These are phyloP conservation scores for Chlamydomonas sp. DNA, from an alignment of 139 green algal species.

Conservation along the genomic window DNA sequence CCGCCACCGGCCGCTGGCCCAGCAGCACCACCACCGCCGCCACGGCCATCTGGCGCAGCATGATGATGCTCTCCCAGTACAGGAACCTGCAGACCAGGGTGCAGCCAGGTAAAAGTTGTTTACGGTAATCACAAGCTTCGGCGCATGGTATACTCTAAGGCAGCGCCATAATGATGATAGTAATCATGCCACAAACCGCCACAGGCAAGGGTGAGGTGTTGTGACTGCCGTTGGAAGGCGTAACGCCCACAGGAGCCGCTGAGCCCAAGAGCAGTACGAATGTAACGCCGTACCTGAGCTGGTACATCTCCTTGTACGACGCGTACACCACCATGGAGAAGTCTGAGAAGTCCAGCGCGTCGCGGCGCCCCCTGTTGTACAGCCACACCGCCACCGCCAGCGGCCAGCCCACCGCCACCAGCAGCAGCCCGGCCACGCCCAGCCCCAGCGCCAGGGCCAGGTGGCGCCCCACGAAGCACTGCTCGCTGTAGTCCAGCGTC, in stretches of 20 bases:
- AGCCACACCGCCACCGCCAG: constrained; percentile 31
- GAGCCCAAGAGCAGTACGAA: too few relatives aligned
- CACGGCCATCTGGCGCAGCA: constrained; percentile 26
- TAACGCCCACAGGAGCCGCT: too few relatives aligned
- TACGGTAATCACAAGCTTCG: too few relatives aligned
- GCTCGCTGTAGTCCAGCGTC: constrained; percentile 39
- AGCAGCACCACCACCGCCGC: constrained; percentile 34
- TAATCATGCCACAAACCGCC: too few relatives aligned
- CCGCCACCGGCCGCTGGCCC: neutral
- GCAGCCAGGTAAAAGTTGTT: neutral
- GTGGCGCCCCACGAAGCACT: constrained; percentile 50
- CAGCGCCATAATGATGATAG: too few relatives aligned
- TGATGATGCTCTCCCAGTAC: constrained; percentile 36
- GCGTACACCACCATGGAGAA: constrained; percentile 27
- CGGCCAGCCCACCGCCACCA: constrained; percentile 46
- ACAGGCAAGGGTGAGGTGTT: too few relatives aligned
- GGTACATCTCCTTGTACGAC: constrained; percentile 18
- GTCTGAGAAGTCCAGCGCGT: constrained; percentile 23
- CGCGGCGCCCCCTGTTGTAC: neutral
- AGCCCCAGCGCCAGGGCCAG: constrained; percentile 49
- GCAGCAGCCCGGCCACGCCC: constrained; percentile 45
- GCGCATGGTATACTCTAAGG: too few relatives aligned
- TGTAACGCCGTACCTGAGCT: neutral
- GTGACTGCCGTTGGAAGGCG: too few relatives aligned
- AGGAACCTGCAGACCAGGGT: neutral